These are phyloP conservation scores for Phytophthora agathidicida DNA, from an alignment of 352 stramenopile species.

Conservation along the genomic window DNA sequence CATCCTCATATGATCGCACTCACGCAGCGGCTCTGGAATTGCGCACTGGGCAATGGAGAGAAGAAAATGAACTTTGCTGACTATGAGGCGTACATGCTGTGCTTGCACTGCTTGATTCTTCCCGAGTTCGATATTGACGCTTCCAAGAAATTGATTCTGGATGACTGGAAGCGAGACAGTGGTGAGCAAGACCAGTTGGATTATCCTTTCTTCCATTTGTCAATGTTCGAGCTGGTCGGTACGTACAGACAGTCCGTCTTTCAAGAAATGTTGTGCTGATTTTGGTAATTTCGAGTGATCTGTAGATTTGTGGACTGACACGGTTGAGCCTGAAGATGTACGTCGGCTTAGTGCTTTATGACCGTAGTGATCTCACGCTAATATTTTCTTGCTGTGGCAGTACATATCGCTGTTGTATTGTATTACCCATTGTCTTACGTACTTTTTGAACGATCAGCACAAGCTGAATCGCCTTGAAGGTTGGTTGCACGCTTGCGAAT, in stretches of 20 bases:
- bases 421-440: conserved; percentile 76
- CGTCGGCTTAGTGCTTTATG: conserved; percentile 15
- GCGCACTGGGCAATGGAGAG: conserved; percentile 41
- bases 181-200: conserved; percentile 55
- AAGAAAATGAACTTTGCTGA: conserved; percentile 43
- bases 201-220: conserved; percentile 80
- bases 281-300: conserved; percentile 1
- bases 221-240: conserved; percentile 86
- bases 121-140: conserved; percentile 71
- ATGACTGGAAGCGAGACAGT: conserved; percentile 75
- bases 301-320: conserved; percentile 72
- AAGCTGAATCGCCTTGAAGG: conserved; percentile 62
- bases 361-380: neutral
- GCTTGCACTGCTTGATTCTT: conserved; percentile 77
- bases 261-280: neutral
- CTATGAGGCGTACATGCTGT: conserved; percentile 78
- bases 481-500: too few relatives aligned
- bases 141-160: conserved; percentile 66
- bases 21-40: conserved; percentile 75
- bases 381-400: conserved; percentile 19
- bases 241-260: conserved; percentile 11
- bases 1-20: conserved; percentile 72
- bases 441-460: conserved; percentile 47
- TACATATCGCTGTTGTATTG: conserved; percentile 84
- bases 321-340: conserved; percentile 68